phyloP scores from a whole-genome alignment of 129 eudicot genomes.

The Solidago caesia region DNA sequence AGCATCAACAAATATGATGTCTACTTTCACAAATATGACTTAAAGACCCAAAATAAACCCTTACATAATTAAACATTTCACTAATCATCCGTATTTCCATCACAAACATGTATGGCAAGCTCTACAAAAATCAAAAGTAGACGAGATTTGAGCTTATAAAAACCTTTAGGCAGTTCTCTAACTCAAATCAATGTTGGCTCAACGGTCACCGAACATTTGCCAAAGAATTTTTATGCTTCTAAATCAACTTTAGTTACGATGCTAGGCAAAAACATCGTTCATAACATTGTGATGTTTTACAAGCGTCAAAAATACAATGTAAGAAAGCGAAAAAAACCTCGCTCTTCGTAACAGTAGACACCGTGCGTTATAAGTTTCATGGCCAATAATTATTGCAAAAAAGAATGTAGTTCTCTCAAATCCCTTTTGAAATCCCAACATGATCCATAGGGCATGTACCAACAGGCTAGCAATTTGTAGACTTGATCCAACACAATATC shows the following conservation, averaged over 20 bases:
- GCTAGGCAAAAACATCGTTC: constrained; percentile 14
- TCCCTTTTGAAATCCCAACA: constrained; percentile 19
- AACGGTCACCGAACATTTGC: neutral
- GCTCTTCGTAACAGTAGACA: constrained; percentile 4
- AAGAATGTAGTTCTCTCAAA: constrained; percentile 27
- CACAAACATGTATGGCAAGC: too few relatives aligned
- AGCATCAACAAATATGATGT: too few relatives aligned
- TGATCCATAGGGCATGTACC: constrained; percentile 16
- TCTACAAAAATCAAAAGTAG: too few relatives aligned
- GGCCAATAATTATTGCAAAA: constrained; percentile 34
- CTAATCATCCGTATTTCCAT: too few relatives aligned
- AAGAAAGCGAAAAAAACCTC: constrained; percentile 21
- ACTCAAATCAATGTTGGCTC: neutral
- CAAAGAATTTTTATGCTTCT: neutral
- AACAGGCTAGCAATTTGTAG: neutral
- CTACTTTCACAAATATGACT: too few relatives aligned
- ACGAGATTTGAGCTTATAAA: too few relatives aligned
- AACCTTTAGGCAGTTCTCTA: too few relatives aligned
- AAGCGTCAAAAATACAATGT: constrained; percentile 32
- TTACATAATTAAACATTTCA: too few relatives aligned
- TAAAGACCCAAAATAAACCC: too few relatives aligned
- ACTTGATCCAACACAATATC: constrained; percentile 14
- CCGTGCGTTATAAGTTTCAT: constrained; percentile 16
- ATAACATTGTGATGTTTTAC: constrained; percentile 34
- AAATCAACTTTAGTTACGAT: neutral